A percentile compares a stretch with the other conserved stretches of the same genome.
Evolutionary conservation across 1,284 basidiomycete genomes (phyloP).

Genomic region (Ustilago shanxiensis): DNA sequence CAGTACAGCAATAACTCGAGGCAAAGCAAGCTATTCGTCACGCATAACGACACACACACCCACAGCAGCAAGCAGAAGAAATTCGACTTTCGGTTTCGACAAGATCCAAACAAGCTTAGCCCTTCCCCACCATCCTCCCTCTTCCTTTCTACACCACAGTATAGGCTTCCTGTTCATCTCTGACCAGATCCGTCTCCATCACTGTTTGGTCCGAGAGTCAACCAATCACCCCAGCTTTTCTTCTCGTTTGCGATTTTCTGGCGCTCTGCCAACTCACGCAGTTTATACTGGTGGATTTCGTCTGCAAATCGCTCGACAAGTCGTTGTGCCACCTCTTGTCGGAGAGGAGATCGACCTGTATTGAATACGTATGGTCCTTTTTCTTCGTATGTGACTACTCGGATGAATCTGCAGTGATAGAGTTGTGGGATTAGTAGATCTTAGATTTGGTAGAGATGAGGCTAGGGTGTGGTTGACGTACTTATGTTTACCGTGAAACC

Average conservation of each 20-base stretch:
- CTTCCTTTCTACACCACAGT: not conserved
- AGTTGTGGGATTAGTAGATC: no score
- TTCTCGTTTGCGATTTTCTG: not conserved
- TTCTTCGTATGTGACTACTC: not conserved
- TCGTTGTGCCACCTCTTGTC: not conserved
- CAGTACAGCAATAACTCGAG: no score
- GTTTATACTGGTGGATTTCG: not conserved
- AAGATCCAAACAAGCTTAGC: no score
- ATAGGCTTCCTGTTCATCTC: no score
- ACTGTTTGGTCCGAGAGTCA: not conserved
- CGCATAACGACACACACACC: no score
- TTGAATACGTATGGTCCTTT: not conserved
- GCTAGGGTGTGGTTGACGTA: no score
- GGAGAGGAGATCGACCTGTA: not conserved
- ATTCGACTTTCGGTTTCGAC: no score
- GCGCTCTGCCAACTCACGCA: not conserved
- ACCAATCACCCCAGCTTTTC: not conserved
- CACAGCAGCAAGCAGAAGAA: no score
- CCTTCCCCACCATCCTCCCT: no score
- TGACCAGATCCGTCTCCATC: not conserved
- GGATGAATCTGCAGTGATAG: not conserved
- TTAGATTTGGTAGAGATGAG: no score
- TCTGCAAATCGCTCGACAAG: not conserved
- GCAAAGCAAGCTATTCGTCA: no score
- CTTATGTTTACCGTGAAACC: no score